Evolutionary conservation across 2,329 filamentous ascomycete species (phyloP), one percentile per base, ranked within the genome.

Genomic region (Cercospora canescens): DNA sequence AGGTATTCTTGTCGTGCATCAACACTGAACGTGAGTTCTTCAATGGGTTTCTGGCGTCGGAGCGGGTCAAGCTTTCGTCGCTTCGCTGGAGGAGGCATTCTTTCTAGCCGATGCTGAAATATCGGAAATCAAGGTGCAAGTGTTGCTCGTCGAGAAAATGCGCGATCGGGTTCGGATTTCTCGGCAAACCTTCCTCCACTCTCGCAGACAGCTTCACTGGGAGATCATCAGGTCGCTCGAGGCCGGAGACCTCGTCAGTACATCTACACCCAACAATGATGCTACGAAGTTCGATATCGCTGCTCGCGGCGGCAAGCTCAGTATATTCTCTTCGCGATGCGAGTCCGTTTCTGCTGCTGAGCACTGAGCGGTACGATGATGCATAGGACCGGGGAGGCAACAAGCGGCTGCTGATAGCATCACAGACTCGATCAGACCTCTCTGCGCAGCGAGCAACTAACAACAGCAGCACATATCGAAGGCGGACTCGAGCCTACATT

Each of bases 1-100:
- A 99, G 85, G 77, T 92, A 99, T 75, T 98, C 93, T 70, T 91
- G 83, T 70, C 95, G 89, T 54, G 91, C 91, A 67, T 85, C 84
- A 67, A 86, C 81, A 81, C 99, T 93, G 81, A 98, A 99, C 60
- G 83, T 88, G 78, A 99, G 90, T 77, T 96, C 92, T 48, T 69
- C 67, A 14, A 67, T 59, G 12, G 56, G 62, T 16, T 64, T 62
- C 11, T 62, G 61, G 12, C 62, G 58, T 26, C 60, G 21, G 6
- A 62, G 18, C 18, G 45, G 61, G 12, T 57, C 64, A 3, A 66
- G 48, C 35, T 67, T 68, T 28, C 66, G 55, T 39, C 65, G 56
- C 21, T 67, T 71, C 24, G 34, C 30, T 0, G 50, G 45, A 50
- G 61, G 70, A 28, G 58, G 37, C 50, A 63, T 62, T 48, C 32